Conservation (phyloP, 2,329 filamentous ascomycete species). For the Penicillium aurantiogriseum region DNA sequence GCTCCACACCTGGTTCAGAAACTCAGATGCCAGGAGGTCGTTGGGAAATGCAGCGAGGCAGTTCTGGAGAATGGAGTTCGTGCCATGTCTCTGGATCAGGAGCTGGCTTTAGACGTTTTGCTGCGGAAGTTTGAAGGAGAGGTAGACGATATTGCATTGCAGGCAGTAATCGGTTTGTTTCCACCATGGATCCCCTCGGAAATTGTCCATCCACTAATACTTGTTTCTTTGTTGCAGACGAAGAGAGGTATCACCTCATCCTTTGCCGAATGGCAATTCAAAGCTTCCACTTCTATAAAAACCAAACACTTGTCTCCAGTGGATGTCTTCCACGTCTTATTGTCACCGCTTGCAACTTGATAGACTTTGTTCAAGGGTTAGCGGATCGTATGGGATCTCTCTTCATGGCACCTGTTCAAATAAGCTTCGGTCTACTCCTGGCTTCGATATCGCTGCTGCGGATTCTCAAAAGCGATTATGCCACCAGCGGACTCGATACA, state of each 20-base stretch:
- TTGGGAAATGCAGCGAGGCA: slow-evolving; percentile 37
- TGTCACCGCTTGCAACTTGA: slow-evolving; percentile 31
- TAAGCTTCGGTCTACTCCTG: slow-evolving; percentile 32
- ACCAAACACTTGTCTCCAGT: slow-evolving; percentile 26
- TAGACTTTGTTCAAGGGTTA: slow-evolving; percentile 30
- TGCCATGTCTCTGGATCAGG: slow-evolving; percentile 39
- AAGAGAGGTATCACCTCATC: slow-evolving; percentile 31
- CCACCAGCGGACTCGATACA: slow-evolving; percentile 32
- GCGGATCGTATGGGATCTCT: slow-evolving; percentile 21
- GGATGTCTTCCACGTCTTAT: slow-evolving; percentile 29
- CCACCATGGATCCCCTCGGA: not conserved
- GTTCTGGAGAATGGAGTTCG: slow-evolving; percentile 41
- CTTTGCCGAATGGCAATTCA: slow-evolving; percentile 37
- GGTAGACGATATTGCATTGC: slow-evolving; percentile 37
- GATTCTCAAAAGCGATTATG: slow-evolving; percentile 37
- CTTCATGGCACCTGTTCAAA: slow-evolving; percentile 28
- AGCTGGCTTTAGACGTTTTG: slow-evolving; percentile 38
- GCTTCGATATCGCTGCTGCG: slow-evolving; percentile 36
- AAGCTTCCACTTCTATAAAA: slow-evolving; percentile 39
- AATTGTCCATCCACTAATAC: slow-evolving; percentile 2
- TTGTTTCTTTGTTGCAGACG: slow-evolving; percentile 19
- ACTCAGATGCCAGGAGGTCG: slow-evolving; percentile 39
- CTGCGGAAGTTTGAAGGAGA: slow-evolving; percentile 39
- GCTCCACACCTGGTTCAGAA: slow-evolving; percentile 36
- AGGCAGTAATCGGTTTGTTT: slow-evolving; percentile 32